Evolutionary conservation across 2,329 filamentous ascomycete species (phyloP).

Genomic region (Colletotrichum falcatum): DNA sequence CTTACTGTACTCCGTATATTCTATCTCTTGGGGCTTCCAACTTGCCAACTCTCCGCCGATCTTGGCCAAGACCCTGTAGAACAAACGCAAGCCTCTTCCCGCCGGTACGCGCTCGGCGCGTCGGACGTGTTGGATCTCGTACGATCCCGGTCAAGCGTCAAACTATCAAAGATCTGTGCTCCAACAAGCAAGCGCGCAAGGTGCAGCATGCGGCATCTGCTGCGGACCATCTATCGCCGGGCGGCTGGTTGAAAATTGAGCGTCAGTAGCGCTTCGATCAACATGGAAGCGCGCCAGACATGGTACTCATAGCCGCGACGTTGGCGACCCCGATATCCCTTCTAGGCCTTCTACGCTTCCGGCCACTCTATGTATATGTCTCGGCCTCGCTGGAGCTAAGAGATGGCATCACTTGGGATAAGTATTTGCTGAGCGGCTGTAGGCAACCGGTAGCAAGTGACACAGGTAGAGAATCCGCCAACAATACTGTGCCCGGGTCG

Average conservation of each 20-base stretch:
- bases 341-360: too few species aligned
- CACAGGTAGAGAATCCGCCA: background rate
- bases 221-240: background rate
- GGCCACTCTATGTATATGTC: background rate
- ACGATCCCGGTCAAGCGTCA: background rate
- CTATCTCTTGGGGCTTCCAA: background rate
- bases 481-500: background rate
- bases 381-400: background rate
- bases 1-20: too few species aligned
- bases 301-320: slow-evolving; percentile 2
- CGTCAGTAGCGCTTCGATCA: background rate
- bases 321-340: background rate
- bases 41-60: background rate
- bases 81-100: background rate
- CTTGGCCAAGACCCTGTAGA: background rate
- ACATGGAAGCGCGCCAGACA: background rate
- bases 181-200: slow-evolving; percentile 17
- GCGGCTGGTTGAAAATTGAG: background rate
- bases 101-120: background rate
- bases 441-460: background rate
- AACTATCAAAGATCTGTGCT: background rate
- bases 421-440: too few species aligned
- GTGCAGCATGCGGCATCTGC: background rate
- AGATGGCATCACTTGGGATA: background rate
- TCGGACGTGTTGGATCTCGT: background rate